Evolutionary conservation across 257 asterid genomes (phyloP).

Genomic region (Jaltomata sinuosa): DNA sequence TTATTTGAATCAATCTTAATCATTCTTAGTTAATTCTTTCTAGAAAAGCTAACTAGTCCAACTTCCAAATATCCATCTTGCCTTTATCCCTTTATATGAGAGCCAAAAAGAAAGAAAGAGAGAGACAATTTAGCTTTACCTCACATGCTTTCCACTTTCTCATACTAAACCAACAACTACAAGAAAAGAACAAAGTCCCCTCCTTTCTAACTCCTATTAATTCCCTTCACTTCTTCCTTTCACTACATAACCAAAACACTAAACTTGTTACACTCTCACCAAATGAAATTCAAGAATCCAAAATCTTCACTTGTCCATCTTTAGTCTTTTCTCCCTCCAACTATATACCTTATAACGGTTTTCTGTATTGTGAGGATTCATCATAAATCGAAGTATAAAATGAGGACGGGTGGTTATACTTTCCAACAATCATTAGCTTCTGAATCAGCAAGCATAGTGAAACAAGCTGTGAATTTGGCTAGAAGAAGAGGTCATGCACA

Average conservation of each 20-base stretch:
- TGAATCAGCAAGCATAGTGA: constrained; percentile 63
- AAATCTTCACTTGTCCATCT: not conserved
- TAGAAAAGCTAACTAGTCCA: constrained; percentile 52
- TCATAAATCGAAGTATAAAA: constrained; percentile 6
- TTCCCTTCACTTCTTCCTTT: constrained; percentile 18
- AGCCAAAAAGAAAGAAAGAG: constrained; percentile 18
- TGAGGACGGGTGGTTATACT: constrained; percentile 87
- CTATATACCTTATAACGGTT: not conserved
- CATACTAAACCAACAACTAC: constrained; percentile 64
- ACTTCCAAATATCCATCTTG: constrained; percentile 34
- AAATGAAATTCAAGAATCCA: constrained; percentile 14
- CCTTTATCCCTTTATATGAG: constrained; percentile 44
- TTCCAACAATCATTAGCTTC: constrained; percentile 77
- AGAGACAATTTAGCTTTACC: constrained; percentile 84
- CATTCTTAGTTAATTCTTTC: constrained; percentile 8
- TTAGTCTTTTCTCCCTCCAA: not conserved
- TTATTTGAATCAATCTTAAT: not conserved
- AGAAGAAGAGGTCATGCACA: constrained; percentile 90
- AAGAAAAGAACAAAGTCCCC: constrained; percentile 73
- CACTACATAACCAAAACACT: not conserved
- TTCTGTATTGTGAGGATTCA: not conserved
- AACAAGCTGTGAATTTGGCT: constrained; percentile 70
- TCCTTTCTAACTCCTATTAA: constrained; percentile 23
- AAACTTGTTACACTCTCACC: not conserved
- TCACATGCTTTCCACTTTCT: constrained; percentile 86